A percentile compares a stretch with the other conserved stretches of the same genome.
Evolutionary conservation across 345 rosid genomes (phyloP).

Genomic region (Hibiscus syriacus): DNA sequence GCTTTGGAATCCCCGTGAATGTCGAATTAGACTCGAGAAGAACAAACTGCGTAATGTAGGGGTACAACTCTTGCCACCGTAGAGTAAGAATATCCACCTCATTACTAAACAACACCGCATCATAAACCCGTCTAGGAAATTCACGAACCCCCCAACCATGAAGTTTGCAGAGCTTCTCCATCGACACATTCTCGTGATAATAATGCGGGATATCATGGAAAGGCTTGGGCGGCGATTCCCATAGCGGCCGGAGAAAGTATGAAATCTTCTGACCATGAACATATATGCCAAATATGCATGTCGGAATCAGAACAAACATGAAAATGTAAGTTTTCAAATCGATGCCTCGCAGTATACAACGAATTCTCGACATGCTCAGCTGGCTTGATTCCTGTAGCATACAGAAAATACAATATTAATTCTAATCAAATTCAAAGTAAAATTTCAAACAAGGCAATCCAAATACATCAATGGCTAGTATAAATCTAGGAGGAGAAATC

Average conservation of each 20-base stretch:
- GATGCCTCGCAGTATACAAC: constrained; percentile 83
- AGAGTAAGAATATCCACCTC: constrained; percentile 36
- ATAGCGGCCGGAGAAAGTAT: constrained; percentile 35
- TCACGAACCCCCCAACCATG: constrained; percentile 44
- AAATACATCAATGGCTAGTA: not conserved
- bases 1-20: constrained; percentile 33
- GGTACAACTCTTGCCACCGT: constrained; percentile 41
- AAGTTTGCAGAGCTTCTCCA: constrained; percentile 40
- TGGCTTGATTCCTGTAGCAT: constrained; percentile 64
- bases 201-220: constrained; percentile 38
- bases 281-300: constrained; percentile 45
- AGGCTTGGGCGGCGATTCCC: constrained; percentile 39
- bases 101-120: constrained; percentile 42
- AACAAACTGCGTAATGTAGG: constrained; percentile 35
- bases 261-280: constrained; percentile 45
- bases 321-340: constrained; percentile 70
- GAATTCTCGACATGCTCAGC: constrained; percentile 78
- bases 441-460: not conserved
- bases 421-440: not conserved
- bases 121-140: constrained; percentile 40
- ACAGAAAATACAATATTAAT: constrained; percentile 3
- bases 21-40: constrained; percentile 45
- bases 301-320: constrained; percentile 58
- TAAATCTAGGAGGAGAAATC: not conserved
- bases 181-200: constrained; percentile 35